phyloP scores from a whole-genome alignment of 768 basidiomycete species.

The Hirschioporus abietinus region DNA sequence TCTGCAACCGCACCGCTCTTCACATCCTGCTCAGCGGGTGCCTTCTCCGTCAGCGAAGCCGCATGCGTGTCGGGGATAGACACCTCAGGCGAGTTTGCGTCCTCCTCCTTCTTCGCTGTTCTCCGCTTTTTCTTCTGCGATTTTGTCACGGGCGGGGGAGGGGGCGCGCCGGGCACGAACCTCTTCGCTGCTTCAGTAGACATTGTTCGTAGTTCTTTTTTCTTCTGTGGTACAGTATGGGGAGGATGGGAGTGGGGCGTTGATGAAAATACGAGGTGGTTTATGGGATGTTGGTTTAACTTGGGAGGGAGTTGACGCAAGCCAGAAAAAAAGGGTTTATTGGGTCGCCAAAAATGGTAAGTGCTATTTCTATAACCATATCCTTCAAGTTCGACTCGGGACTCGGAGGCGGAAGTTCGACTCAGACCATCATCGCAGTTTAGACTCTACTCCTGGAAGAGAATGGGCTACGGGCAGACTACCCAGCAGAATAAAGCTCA shows the following conservation, averaged over 20 bases:
- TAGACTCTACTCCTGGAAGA: too few relatives aligned
- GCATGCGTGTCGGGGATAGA: slow-evolving; percentile 40
- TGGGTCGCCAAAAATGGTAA: not conserved
- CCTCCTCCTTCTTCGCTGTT: slow-evolving; percentile 39
- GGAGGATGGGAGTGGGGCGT: not conserved
- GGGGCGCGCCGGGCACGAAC: slow-evolving; percentile 74
- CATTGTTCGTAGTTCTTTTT: not conserved
- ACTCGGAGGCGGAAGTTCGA: too few relatives aligned
- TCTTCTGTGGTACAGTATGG: not conserved
- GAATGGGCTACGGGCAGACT: too few relatives aligned
- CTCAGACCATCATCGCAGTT: too few relatives aligned
- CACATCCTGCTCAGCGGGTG: slow-evolving; percentile 41
- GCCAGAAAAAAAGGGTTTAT: not conserved
- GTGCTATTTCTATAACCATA: not conserved
- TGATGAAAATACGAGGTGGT: not conserved
- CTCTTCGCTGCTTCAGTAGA: slow-evolving; percentile 22
- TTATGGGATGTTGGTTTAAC: not conserved
- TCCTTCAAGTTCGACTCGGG: not conserved
- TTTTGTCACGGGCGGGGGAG: slow-evolving; percentile 54
- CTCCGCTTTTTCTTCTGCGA: slow-evolving; percentile 66
- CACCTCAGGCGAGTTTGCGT: slow-evolving; percentile 41
- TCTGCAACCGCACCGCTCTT: slow-evolving; percentile 43
- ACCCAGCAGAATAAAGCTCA: too few relatives aligned
- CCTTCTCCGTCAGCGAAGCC: slow-evolving; percentile 43
- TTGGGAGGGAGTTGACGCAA: not conserved